These are phyloP conservation scores for Barnettozyma populi DNA, from an alignment of 805 yeast species.

Conservation along the genomic window DNA sequence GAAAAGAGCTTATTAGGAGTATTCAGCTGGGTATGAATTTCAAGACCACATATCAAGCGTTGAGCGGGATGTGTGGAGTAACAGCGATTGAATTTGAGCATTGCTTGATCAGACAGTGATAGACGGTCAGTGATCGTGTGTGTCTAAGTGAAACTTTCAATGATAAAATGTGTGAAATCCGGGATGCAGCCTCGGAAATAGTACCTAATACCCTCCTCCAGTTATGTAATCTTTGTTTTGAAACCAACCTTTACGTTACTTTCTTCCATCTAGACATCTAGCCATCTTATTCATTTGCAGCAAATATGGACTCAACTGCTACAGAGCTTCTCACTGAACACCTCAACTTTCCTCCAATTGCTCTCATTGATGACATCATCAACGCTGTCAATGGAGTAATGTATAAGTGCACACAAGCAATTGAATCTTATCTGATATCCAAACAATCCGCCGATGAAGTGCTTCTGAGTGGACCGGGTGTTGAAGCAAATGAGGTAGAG, in stretches of 20 bases:
- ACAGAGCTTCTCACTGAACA: conserved; percentile 74
- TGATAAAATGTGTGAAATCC: too few species aligned
- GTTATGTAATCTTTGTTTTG: too few species aligned
- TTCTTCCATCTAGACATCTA: too few species aligned
- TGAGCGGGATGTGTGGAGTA: conserved; percentile 14
- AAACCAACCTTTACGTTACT: too few species aligned
- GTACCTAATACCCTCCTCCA: too few species aligned
- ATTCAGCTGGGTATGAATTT: conserved; percentile 85
- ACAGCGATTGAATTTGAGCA: not conserved
- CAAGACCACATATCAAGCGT: conserved; percentile 76
- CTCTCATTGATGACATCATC: conserved; percentile 80
- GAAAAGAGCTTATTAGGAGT: conserved; percentile 78
- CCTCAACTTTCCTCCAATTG: conserved; percentile 76
- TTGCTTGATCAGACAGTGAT: not conserved
- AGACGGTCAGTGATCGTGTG: too few species aligned
- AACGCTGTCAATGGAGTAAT: conserved; percentile 81
- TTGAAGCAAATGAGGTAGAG: conserved; percentile 41
- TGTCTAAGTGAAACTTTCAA: too few species aligned
- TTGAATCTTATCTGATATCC: conserved; percentile 56
- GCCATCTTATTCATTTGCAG: not conserved
- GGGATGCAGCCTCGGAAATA: not conserved
- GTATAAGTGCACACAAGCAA: conserved; percentile 75
- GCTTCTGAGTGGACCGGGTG: not conserved
- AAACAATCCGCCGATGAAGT: conserved; percentile 11
- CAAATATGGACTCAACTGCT: conserved; percentile 16